Base-by-base conservation (phyloP, 2,329 filamentous ascomycete genomes). In the Dactylellina leptospora region DNA sequence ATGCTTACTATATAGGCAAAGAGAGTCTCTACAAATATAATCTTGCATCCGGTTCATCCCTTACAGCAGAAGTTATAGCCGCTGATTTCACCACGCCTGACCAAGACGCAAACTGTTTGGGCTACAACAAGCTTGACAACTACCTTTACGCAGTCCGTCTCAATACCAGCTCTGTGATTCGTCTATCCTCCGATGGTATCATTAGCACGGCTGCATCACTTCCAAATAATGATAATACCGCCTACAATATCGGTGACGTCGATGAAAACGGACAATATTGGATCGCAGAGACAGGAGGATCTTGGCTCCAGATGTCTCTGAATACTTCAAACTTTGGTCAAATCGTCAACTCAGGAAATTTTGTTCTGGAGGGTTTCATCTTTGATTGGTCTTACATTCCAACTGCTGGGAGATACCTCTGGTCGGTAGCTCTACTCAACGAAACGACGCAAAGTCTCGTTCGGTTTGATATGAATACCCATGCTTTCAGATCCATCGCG, bases 301-400 rank as follows among this genome's bases (percentile, higher is more conserved):
- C 20, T 2, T 61, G 22, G 45, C 22, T 2, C n/a, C 22, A 44
- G 27, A 48, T 59, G 2, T 18, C 47, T 25, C 13, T 62, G 27
- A 62, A 62, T 10, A 16, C 59, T 5, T 36, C 6, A 9, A 48
- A 16, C 1, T 59, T 44, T 23, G 55, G 55, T 8, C 40, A 38
- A 4, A 59, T 33, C 23, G 25, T 56, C 13, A 25, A 55, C 4
- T 13, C 28, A n/a, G 51, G 51, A 33, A 33, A n/a, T n/a, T n/a
- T n/a, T n/a, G n/a, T n/a, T n/a, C 30, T 13, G 6, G 13, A 33
- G 30, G 30, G 30, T 13, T 13, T 6, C 6, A 6, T 13, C 30
- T 13, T 13, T 6, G 30, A 33, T 6, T 13, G 30, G 13, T 13
- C 30, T 13, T 6, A 33, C 6, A 6, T 6, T 33, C 30, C 30